These are phyloP conservation scores for Bryum argenteum DNA, from an alignment of 225 moss, liverwort and hornwort species.

Conservation along the genomic window DNA sequence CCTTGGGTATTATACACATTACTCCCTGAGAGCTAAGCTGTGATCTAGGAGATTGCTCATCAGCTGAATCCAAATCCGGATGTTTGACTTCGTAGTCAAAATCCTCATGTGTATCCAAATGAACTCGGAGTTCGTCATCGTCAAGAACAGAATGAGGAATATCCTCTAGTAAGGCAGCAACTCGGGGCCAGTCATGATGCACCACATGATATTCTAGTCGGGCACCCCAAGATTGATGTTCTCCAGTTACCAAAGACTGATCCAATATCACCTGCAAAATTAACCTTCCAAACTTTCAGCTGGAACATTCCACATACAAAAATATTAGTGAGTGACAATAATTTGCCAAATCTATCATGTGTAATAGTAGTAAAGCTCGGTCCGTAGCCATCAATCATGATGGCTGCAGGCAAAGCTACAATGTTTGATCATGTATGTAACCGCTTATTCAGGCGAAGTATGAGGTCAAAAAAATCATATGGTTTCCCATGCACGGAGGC, in stretches of 20 bases:
- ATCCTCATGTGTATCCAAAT: conserved; percentile 63
- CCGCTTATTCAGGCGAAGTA: not conserved
- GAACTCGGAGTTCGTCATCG: conserved; percentile 65
- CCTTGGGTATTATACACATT: conserved; percentile 65
- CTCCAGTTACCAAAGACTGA: conserved; percentile 52
- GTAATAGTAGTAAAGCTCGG: not conserved
- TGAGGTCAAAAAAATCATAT: not conserved
- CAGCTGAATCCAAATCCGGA: conserved; percentile 59
- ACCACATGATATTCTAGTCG: conserved; percentile 79
- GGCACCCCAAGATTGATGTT: conserved; percentile 83
- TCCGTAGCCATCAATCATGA: not conserved
- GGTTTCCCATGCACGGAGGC: not conserved
- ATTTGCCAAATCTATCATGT: not conserved
- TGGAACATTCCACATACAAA: conserved; percentile 10
- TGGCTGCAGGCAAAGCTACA: not conserved
- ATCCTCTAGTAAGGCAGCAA: conserved; percentile 70
- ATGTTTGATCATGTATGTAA: not conserved
- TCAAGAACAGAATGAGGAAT: conserved; percentile 71
- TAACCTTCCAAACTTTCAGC: conserved; percentile 20
- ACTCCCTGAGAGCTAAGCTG: conserved; percentile 31
- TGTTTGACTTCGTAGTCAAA: conserved; percentile 43
- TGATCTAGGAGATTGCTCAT: conserved; percentile 49
- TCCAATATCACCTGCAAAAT: conserved; percentile 77
- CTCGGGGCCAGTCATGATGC: conserved; percentile 79
- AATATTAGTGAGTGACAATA: not conserved